Conservation (phyloP, 2,329 filamentous ascomycete genomes). For the Gnomoniopsis sp. region DNA sequence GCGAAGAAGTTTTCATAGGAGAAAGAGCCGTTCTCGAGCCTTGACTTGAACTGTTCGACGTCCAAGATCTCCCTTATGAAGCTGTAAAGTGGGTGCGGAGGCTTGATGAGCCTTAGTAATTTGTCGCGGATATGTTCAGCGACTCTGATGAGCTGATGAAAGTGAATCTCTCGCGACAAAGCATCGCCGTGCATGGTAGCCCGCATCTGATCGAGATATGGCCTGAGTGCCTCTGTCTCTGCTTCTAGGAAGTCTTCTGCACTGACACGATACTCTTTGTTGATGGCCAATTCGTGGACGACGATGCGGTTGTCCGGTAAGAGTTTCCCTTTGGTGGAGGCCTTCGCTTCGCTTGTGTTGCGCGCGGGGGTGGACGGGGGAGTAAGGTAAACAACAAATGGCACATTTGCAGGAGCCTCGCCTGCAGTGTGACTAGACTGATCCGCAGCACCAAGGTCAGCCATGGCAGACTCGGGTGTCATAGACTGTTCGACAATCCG, state of each 20-base stretch:
- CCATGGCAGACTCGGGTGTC: conserved; percentile 32
- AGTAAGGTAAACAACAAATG: conserved; percentile 48
- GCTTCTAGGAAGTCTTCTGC: conserved; percentile 56
- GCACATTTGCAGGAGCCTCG: conserved; percentile 25
- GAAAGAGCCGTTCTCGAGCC: conserved; percentile 69
- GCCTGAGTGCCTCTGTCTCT: conserved; percentile 45
- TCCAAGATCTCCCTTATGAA: conserved; percentile 75
- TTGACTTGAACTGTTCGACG: conserved; percentile 64
- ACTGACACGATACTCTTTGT: conserved; percentile 73
- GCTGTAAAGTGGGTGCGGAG: conserved; percentile 69
- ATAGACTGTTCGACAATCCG: conserved; percentile 54
- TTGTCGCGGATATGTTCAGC: conserved; percentile 69
- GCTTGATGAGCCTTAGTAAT: conserved; percentile 67
- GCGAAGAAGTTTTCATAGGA: conserved; percentile 79
- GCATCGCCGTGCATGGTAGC: conserved; percentile 56
- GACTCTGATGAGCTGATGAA: conserved; percentile 66
- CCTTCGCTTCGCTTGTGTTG: conserved; percentile 1
- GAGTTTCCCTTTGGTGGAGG: conserved; percentile 28
- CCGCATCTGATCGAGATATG: conserved; percentile 55
- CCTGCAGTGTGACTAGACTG: background rate
- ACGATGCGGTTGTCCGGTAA: conserved; percentile 72
- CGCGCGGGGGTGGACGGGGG: conserved; percentile 44
- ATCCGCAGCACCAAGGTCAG: conserved; percentile 35
- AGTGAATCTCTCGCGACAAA: conserved; percentile 62
- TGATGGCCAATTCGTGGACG: conserved; percentile 76